These are phyloP conservation scores for Alternaria conjuncta DNA, from an alignment of 2,329 filamentous ascomycete species.

Conservation along the genomic window DNA sequence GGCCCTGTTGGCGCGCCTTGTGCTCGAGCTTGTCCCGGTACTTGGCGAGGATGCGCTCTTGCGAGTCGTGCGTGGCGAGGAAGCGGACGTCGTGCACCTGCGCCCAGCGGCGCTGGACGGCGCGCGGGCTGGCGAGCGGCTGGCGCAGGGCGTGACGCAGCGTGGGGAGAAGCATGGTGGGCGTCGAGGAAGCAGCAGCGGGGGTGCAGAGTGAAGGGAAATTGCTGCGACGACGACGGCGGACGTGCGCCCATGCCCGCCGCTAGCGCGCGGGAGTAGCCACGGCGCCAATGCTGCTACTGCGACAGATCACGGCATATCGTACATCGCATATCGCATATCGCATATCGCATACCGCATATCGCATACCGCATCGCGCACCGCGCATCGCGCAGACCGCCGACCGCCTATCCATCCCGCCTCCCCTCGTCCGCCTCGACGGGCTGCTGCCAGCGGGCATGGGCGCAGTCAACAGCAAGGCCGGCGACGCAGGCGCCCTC, in stretches of 20 bases:
- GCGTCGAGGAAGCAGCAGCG: background rate
- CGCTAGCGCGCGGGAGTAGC: background rate
- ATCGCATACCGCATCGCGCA: background rate
- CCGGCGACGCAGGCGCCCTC: constrained; percentile 76
- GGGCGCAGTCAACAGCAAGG: constrained; percentile 90
- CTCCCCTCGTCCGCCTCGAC: background rate
- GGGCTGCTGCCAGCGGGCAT: constrained; percentile 58
- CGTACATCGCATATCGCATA: background rate
- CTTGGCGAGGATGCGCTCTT: constrained; percentile 76
- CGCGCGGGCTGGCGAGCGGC: constrained; percentile 35
- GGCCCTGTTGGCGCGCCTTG: constrained; percentile 79
- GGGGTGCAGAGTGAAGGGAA: background rate
- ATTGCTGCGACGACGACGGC: background rate
- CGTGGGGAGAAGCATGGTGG: constrained; percentile 30
- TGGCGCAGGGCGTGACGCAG: constrained; percentile 42
- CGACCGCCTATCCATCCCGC: background rate
- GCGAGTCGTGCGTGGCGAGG: constrained; percentile 76
- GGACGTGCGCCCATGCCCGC: background rate
- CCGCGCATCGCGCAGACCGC: background rate
- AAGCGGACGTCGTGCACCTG: constrained; percentile 92
- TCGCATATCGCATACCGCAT: background rate
- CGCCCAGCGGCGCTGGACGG: constrained; percentile 79
- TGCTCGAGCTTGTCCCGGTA: constrained; percentile 84
- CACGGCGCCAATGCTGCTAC: background rate
- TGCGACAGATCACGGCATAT: background rate